Evolutionary conservation across 2,329 filamentous ascomycete genomes (phyloP).

Genomic region (Aspergillus fumigatus): DNA sequence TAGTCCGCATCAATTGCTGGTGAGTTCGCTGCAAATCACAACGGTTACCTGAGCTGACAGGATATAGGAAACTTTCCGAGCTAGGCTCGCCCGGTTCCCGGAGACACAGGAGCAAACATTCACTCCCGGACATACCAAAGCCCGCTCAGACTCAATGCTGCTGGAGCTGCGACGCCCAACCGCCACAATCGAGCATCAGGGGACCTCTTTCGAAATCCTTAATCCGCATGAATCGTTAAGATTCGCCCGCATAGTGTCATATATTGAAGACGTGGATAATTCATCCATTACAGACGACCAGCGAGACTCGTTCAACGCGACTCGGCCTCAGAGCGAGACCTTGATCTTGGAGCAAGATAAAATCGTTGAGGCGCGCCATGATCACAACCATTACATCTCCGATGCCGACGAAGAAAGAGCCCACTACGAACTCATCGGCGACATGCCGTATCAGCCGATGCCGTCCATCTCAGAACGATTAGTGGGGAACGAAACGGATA

Average conservation of each 20-base stretch:
- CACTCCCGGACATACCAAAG: conserved; percentile 14
- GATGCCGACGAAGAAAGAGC: conserved; percentile 11
- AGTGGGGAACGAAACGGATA: conserved; percentile 14
- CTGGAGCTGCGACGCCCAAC: conserved; percentile 20
- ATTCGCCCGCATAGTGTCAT: conserved; percentile 33
- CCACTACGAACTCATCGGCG: conserved; percentile 19
- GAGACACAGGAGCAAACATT: conserved; percentile 16
- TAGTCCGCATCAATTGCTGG: conserved; percentile 14
- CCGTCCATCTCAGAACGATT: conserved; percentile 24
- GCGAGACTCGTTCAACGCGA: conserved; percentile 19
- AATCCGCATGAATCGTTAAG: conserved; percentile 35
- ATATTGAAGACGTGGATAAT: conserved; percentile 31
- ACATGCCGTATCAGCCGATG: conserved; percentile 19
- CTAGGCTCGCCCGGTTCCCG: conserved; percentile 21
- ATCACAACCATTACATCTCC: neutral
- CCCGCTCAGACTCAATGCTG: conserved; percentile 25
- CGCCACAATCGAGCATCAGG: conserved; percentile 30
- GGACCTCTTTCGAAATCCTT: conserved; percentile 34
- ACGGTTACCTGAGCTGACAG: conserved; percentile 1
- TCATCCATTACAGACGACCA: conserved; percentile 19
- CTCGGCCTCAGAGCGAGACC: conserved; percentile 8
- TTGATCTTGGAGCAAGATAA: conserved; percentile 7
- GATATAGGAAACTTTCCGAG: conserved; percentile 29
- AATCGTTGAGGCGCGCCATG: neutral
- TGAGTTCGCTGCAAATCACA: conserved; percentile 1